Base-by-base conservation (phyloP, 2,329 filamentous ascomycete genomes). In the Fusarium xyrophilum region DNA sequence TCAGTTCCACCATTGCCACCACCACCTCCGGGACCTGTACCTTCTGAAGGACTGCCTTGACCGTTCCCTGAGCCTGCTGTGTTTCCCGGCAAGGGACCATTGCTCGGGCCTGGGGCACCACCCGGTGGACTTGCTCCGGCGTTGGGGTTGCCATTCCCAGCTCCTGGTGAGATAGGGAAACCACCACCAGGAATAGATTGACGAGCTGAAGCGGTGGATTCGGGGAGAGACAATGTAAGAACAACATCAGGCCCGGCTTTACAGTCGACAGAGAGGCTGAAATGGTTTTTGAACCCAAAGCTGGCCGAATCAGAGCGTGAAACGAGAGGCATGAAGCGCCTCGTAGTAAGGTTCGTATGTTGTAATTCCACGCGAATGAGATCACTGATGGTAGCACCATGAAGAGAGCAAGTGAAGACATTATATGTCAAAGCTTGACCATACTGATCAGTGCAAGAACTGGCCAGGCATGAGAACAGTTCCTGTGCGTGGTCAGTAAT, bases 171-270 rank as follows among this genome's bases (percentile, higher is more conserved):
- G 19, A 21, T 6, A 38, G 55, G 30, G 19, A 39, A 40, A 23
- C 30, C 55, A 14, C 39, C 42, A 13, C 25, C 15, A 3, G 32
- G 17, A 57, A 27, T 23, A 25, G 61, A 25, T n/a, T 48, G 56
- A 17, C 40, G 32, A 21, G 46, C 67, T 9, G 72, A 50, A 39
- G 71, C 39, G 5, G 55, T 53, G 13, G 69, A 44, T 14, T 63
- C 60, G 11, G 70, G 68, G 8, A 76, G 39, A 36, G 75, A 75
- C 14, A 77, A 46, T 10, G 76, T 79, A 6, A 79, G 64, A 25
- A 77, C 65, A 19, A 76, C 78, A 47, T 78, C 73, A n/a, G 72
- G 56, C 3, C 77, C 77, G 53, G 76, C 70, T 32, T 72, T 71
- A 50, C 75, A 79, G 9, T 73, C 69, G 15, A 78, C 50, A 33